Evolutionary conservation across 2,329 filamentous ascomycete species (phyloP), one percentile per base, ranked within the genome.

Genomic region (Penicillium sp.): DNA sequence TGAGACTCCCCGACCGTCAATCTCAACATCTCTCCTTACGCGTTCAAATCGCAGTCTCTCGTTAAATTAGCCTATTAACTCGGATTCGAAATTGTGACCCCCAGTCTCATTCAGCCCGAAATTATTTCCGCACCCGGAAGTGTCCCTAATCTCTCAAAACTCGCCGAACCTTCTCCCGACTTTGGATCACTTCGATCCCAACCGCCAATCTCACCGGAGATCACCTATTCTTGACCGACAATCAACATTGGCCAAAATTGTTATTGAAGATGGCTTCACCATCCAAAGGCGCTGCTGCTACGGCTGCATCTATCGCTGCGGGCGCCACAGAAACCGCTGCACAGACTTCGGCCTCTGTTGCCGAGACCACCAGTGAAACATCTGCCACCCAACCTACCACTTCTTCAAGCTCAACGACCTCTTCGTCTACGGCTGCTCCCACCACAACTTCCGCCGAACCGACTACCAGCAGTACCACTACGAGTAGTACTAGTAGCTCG

Each of bases 31-130:
- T 55, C 51, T 56, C 44, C 48, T 43, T 55, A 56, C 61, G 54
- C 60, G 55, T 55, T 44, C 39, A 52, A 51, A 38, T 16, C 46
- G 53, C 47, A 55, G 50, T 59, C 61, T 60, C 38, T 63, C 61
- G 45, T 58, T 62, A 43, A 50, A 50, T 23, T 23, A 55, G 41
- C 47, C 48, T 31, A 34, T 47, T 34, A 34, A 47, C 50, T 61
- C 19, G 46, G 52, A 54, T 50, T 55, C 29, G 43, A 47, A 29
- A 21, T 55, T 27, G 40, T 46, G 34, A 53, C n/a, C 15, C n/a
- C 2, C 27, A n/a, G 36, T 29, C n/a, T 15, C 3, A 40, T 52
- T 25, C 36, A 47, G 31, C 5, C 19, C 40, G 33, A 39, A 19
- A 48, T 39, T n/a, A 21, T 39, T 44, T 34, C 38, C 43, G 48